Evolutionary conservation across 1,284 basidiomycete species (phyloP).

Genomic region (Pterula multifida): DNA sequence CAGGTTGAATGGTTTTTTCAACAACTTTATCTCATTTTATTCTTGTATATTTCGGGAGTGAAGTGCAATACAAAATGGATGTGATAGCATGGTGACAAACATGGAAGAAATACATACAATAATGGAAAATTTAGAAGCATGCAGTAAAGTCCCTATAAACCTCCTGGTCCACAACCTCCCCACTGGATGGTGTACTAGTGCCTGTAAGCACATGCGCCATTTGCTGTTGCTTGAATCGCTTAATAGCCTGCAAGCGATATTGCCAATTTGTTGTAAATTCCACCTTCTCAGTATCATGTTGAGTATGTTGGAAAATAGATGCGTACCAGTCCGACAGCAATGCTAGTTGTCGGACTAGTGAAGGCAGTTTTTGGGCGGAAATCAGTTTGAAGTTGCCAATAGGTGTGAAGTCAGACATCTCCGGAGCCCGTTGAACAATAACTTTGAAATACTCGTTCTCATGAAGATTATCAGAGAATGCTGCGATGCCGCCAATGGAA

Average conservation of each 20-base stretch:
- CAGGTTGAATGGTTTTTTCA: no score
- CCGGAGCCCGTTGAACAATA: slow-evolving; percentile 71
- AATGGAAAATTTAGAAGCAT: not conserved
- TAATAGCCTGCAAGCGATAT: slow-evolving; percentile 66
- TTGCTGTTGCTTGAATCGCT: slow-evolving; percentile 33
- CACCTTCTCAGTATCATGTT: slow-evolving; percentile 49
- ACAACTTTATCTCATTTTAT: no score
- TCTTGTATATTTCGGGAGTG: no score
- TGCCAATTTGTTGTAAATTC: slow-evolving; percentile 91
- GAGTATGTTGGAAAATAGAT: slow-evolving; percentile 68
- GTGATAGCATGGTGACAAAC: no score
- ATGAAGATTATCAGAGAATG: slow-evolving; percentile 66
- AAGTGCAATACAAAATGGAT: no score
- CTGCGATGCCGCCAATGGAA: slow-evolving; percentile 72
- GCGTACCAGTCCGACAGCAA: slow-evolving; percentile 84
- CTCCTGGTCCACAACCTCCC: not conserved
- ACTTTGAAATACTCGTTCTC: slow-evolving; percentile 92
- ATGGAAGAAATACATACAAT: not conserved
- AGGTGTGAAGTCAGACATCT: slow-evolving; percentile 87
- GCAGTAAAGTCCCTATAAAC: not conserved
- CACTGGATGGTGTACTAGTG: not conserved
- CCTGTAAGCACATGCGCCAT: not conserved
- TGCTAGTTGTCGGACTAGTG: slow-evolving; percentile 77
- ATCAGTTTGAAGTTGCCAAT: slow-evolving; percentile 90
- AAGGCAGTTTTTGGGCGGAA: slow-evolving; percentile 72